Conservation (phyloP, 495 filamentous ascomycete species). For the Clavariopsis aquatica region DNA sequence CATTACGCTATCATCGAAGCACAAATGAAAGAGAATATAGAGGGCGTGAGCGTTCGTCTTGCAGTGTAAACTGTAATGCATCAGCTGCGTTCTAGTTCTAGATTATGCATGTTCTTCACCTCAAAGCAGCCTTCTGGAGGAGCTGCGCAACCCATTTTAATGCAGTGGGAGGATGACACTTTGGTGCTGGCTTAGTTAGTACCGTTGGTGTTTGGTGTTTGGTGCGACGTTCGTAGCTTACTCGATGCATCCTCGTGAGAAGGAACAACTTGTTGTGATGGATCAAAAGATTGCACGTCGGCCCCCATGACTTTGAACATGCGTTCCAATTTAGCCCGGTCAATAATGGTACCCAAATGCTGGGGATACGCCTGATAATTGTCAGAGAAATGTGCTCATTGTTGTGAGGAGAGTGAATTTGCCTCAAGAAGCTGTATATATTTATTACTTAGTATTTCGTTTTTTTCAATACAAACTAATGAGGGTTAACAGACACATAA, state of each 20-base stretch:
- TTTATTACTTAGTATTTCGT: constrained; percentile 62
- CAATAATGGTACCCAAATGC: not conserved
- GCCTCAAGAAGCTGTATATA: constrained; percentile 58
- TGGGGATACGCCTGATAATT: constrained; percentile 16
- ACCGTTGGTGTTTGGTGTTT: not conserved
- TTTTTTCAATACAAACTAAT: constrained; percentile 59
- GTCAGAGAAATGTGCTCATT: not conserved
- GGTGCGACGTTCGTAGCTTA: not conserved
- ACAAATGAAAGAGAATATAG: constrained; percentile 21
- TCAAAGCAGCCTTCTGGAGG: constrained; percentile 13
- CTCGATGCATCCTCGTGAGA: constrained; percentile 7
- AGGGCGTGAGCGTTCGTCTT: constrained; percentile 17
- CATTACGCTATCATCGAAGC: constrained; percentile 30
- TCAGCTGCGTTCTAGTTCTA: not conserved
- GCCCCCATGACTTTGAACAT: constrained; percentile 12
- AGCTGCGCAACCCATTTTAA: constrained; percentile 21
- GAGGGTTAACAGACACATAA: not conserved
- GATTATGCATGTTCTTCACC: not conserved
- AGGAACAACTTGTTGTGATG: constrained; percentile 3
- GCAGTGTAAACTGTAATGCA: not conserved
- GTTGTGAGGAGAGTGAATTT: not conserved
- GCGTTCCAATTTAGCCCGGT: not conserved
- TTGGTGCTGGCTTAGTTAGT: constrained; percentile 8
- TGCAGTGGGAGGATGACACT: constrained; percentile 12
- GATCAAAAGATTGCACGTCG: constrained; percentile 4